Base-by-base conservation (phyloP, 2,329 filamentous ascomycete genomes). In the Fusarium guadeloupense region DNA sequence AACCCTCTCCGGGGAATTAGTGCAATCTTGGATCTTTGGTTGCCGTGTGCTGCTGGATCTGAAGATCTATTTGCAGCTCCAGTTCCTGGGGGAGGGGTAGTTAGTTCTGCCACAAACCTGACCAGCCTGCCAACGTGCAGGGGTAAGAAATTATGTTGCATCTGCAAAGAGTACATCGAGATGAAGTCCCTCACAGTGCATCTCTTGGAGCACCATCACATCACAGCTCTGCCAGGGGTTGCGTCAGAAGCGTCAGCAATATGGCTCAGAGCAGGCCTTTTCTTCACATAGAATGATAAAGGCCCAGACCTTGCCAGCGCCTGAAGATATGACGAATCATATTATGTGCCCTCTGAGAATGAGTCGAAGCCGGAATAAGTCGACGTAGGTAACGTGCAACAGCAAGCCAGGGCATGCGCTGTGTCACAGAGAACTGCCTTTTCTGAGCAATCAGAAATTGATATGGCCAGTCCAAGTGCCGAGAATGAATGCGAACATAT, bases 271-370 rank as follows among this genome's bases (percentile, higher is more conserved):
- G 30, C 45, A 50, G 58, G 28, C 23, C 37, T 42, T 40, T 23
- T 35, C 46, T 45, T 41, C 13, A 35, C 25, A 33, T 17, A 20
- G 28, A 39, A 26, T 37, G 42, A 50, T 40, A 55, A 54, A 44
- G 43, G 47, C 23, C 64, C 42, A 43, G 56, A 51, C 54, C 45
- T 28, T 48, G 23, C 10, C 19, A 48, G 33, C 46, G 31, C 26
- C 20, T 28, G 26, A 34, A 19, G 33, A 65, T 69, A 50, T 68
- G 67, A 69, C 49, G 44, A 61, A 66, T 69, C 67, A 59, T 34
- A 67, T 69, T 63, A 30, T 54, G 46, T 52, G 54, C 49, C 59
- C 43, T 37, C 17, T 43, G 30, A 28, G 47, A 21, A 64, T 35
- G 30, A 48, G 48, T 39, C 34, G 30, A 34, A 25, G 30, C n/a